Conservation (phyloP, 139 green algal genomes). For the Tetradesmus lagerheimii region DNA sequence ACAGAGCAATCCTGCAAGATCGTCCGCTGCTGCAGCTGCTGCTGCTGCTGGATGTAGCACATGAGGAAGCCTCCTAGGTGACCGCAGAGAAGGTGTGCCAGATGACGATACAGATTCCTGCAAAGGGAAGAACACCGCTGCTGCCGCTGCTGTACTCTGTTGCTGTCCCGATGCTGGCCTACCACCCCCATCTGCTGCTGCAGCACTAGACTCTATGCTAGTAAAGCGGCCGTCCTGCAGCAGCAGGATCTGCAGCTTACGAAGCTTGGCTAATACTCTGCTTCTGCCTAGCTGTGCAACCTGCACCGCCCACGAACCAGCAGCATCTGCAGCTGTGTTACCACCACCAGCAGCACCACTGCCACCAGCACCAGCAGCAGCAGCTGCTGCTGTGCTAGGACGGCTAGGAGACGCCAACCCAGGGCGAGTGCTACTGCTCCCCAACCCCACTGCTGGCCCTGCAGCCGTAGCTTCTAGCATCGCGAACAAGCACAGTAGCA, state of each 20-base stretch:
- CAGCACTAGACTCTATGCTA: neutral
- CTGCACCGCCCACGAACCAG: slow-evolving; percentile 1
- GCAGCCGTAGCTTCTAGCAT: slow-evolving; percentile 25
- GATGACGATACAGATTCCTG: neutral
- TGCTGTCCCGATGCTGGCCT: neutral
- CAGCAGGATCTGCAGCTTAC: slow-evolving; percentile 50
- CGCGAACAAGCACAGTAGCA: slow-evolving; percentile 35
- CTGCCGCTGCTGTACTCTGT: neutral
- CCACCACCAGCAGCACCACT: neutral
- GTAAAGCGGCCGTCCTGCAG: slow-evolving; percentile 48
- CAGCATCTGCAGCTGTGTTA: neutral
- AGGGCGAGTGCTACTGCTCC: neutral
- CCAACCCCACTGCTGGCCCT: neutral
- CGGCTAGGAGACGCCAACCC: neutral
- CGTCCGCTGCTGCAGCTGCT: slow-evolving; percentile 14
- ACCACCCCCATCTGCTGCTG: neutral
- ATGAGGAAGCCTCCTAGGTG: neutral
- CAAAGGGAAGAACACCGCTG: slow-evolving; percentile 16
- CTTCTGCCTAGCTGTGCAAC: neutral
- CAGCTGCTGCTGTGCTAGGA: neutral
- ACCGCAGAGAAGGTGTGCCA: neutral
- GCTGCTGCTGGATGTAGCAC: neutral
- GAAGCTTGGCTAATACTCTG: slow-evolving; percentile 48
- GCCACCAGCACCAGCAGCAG: neutral
- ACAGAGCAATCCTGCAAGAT: too few species aligned